Conservation (phyloP, 2,329 filamentous ascomycete genomes). For the Teratosphaeria pseudoeucalypti region DNA sequence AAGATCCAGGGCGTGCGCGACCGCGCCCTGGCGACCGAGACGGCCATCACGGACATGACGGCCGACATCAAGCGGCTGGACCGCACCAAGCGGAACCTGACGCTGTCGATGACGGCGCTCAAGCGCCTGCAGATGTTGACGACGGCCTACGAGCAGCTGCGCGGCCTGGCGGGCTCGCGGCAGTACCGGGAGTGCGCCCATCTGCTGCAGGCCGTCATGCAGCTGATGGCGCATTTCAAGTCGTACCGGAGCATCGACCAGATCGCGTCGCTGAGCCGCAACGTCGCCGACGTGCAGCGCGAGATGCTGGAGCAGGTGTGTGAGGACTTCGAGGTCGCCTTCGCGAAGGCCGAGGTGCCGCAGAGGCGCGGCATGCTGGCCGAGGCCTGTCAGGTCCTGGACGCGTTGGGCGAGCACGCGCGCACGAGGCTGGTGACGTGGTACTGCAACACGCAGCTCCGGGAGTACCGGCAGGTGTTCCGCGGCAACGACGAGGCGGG, state of each 20-base stretch:
- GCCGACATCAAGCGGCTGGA: conserved; percentile 97
- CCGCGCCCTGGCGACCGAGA: conserved; percentile 82
- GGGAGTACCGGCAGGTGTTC: conserved; percentile 93
- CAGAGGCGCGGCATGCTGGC: conserved; percentile 59
- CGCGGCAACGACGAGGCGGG: conserved; percentile 93
- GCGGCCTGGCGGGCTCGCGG: conserved; percentile 67
- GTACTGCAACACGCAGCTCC: conserved; percentile 95
- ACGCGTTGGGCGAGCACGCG: conserved; percentile 83
- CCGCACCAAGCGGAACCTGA: conserved; percentile 91
- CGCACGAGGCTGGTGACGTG: conserved; percentile 75
- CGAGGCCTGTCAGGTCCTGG: conserved; percentile 88
- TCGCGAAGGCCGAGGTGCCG: conserved; percentile 75
- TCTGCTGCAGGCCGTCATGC: conserved; percentile 84
- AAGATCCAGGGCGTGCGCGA: conserved; percentile 91
- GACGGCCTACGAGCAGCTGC: conserved; percentile 94
- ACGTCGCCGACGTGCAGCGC: conserved; percentile 85
- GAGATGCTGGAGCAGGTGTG: conserved; percentile 96
- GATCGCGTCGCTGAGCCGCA: conserved; percentile 84
- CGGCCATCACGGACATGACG: conserved; percentile 96
- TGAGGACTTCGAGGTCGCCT: conserved; percentile 94
- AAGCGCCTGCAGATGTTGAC: conserved; percentile 98
- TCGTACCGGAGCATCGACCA: conserved; percentile 96
- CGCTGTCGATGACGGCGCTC: conserved; percentile 91
- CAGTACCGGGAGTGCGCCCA: conserved; percentile 95
- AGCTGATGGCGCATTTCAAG: conserved; percentile 98